Base-by-base conservation (phyloP, 345 rosid genomes). In the Lepidium aucheri region DNA sequence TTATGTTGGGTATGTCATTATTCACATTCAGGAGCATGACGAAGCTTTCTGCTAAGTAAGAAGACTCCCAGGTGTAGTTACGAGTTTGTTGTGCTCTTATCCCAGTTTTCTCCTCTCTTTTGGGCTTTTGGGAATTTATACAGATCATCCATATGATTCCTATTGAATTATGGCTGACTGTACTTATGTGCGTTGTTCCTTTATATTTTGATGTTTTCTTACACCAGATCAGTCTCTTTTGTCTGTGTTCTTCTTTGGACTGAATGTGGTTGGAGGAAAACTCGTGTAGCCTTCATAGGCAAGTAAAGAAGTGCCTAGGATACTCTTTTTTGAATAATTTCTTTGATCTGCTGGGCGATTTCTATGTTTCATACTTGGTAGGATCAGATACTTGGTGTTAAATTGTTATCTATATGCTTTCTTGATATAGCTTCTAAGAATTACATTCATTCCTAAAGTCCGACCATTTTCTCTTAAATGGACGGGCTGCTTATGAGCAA, bases 41-140 rank as follows among this genome's bases (percentile, higher is more conserved):
- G 96, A 79, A 79, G 93, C 85, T 83, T 80, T 78, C 85, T 79
- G 80, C 88, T 89, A 89, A 83, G 69, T 84, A 81, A 84, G 90
- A 88, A 83, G 92, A 84, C 79, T 68, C 70, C 79, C 92, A 68
- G 92, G 85, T 86, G 85, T 85, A 85, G 82, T 85, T 81, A 74
- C 80, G 80, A 78, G 81, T 77, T 83, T 83, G 82, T 77, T 85
- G 83, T 80, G 80, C 83, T 80, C 75, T 22, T 28, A 28, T 60
- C 60, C 52, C 52, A 14, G 49, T 16, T 54, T 53, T 16, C 64
- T 54, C 26, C 52, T 51, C 73, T 67, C 72, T 66, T 73, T 71
- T 85, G 77, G 59, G 75, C 38, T 70, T 62, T 67, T 80, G 77
- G 85, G 74, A 68, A 60, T 74, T 58, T 73, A 36, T 52, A 51